Evolutionary conservation across 2,329 filamentous ascomycete genomes (phyloP).

Genomic region (Sclerotinia minor): DNA sequence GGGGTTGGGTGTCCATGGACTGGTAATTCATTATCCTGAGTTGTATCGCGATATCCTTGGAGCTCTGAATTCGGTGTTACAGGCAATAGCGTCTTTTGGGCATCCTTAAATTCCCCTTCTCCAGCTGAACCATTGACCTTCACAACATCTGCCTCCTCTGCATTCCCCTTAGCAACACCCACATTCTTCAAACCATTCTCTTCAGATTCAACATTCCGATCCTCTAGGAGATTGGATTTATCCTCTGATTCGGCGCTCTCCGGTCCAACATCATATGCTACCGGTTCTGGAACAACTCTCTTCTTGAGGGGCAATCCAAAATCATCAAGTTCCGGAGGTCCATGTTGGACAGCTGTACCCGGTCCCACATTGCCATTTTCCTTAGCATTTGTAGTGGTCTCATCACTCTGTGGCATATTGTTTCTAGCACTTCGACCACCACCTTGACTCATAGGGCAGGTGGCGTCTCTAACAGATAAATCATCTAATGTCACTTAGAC

Average conservation of each 20-base stretch:
- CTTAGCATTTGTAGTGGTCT: constrained; percentile 31
- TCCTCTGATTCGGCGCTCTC: constrained; percentile 1
- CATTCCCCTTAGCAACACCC: constrained; percentile 1
- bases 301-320: constrained; percentile 68
- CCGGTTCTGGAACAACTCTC: constrained; percentile 43
- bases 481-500: constrained; percentile 25
- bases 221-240: background rate
- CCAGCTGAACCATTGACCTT: constrained; percentile 41
- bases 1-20: constrained; percentile 11
- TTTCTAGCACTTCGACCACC: constrained; percentile 27
- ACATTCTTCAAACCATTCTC: constrained; percentile 21
- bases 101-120: constrained; percentile 46
- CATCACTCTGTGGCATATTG: constrained; percentile 40
- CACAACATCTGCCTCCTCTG: constrained; percentile 27
- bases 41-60: constrained; percentile 25
- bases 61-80: constrained; percentile 30
- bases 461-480: constrained; percentile 21
- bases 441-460: constrained; percentile 25
- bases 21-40: constrained; percentile 5
- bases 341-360: constrained; percentile 23
- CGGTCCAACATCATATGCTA: constrained; percentile 30
- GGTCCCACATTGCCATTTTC: constrained; percentile 30
- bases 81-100: constrained; percentile 40
- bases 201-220: constrained; percentile 9
- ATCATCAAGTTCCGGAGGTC: constrained; percentile 59